Evolutionary conservation across 1,139 yeast species (phyloP).

Genomic region (Candida sp.): DNA sequence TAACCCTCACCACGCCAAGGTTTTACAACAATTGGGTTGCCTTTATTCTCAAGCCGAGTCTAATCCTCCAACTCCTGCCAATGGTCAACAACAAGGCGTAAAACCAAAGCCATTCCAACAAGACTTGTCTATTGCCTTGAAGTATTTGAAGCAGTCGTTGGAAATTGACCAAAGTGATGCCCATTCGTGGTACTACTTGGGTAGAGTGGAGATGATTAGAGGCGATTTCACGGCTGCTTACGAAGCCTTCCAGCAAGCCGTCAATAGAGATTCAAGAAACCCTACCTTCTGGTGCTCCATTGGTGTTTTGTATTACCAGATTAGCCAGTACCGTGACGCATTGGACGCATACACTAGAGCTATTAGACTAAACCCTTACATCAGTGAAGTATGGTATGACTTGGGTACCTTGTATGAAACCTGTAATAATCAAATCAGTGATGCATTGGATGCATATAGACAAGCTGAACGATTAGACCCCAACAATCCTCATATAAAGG

Average conservation of each 20-base stretch:
- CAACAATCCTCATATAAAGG: conserved; percentile 91
- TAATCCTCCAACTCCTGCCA: conserved; percentile 23
- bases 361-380: conserved; percentile 91
- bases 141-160: conserved; percentile 81
- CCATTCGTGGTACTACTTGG: conserved; percentile 96
- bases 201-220: conserved; percentile 96
- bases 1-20: conserved; percentile 95
- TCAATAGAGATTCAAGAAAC: conserved; percentile 92
- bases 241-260: conserved; percentile 99
- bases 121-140: conserved; percentile 84
- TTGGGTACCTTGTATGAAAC: conserved; percentile 96
- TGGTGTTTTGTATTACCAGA: conserved; percentile 95
- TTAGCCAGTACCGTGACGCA: conserved; percentile 95
- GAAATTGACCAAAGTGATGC: conserved; percentile 94
- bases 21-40: conserved; percentile 95
- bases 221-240: conserved; percentile 96
- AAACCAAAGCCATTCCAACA: conserved; percentile 42
- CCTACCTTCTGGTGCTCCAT: conserved; percentile 99
- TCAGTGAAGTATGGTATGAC: conserved; percentile 98
- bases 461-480: conserved; percentile 98
- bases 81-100: conserved; percentile 14
- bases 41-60: conserved; percentile 81
- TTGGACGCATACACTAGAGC: conserved; percentile 98
- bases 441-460: conserved; percentile 95
- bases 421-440: conserved; percentile 93